These are phyloP conservation scores for Cercospora sp. DNA, from an alignment of 2,329 filamentous ascomycete genomes.

Conservation along the genomic window DNA sequence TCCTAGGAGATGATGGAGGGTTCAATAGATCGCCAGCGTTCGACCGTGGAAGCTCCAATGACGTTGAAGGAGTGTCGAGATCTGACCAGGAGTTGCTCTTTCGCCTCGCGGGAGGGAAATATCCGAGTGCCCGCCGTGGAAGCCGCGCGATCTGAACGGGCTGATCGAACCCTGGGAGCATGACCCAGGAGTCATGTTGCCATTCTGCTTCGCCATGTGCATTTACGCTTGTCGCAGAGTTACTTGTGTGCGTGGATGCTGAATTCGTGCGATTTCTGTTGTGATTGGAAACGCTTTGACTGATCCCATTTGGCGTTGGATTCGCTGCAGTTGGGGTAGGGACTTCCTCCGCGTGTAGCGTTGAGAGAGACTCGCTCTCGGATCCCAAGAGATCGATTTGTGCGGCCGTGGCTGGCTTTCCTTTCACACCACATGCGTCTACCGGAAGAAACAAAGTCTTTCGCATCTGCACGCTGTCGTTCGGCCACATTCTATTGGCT, in stretches of 20 bases:
- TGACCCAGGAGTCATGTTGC: constrained; percentile 87
- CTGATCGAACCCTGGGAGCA: constrained; percentile 68
- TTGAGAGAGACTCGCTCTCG: constrained; percentile 35
- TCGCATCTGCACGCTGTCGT: constrained; percentile 83
- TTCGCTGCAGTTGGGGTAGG: constrained; percentile 37
- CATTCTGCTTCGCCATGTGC: constrained; percentile 67
- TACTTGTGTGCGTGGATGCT: constrained; percentile 39
- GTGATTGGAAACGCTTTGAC: constrained; percentile 5
- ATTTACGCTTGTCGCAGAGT: constrained; percentile 41
- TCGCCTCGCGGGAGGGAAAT: constrained; percentile 87
- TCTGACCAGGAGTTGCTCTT: constrained; percentile 70
- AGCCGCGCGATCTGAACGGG: constrained; percentile 86
- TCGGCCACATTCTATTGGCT: constrained; percentile 91
- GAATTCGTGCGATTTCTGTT: constrained; percentile 41
- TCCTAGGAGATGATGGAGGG: constrained; percentile 36
- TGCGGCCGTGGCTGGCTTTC: constrained; percentile 54
- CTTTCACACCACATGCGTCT: constrained; percentile 82
- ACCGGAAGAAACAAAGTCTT: constrained; percentile 82
- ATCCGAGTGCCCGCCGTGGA: constrained; percentile 76
- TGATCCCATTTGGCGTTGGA: constrained; percentile 24
- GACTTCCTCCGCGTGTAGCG: constrained; percentile 42
- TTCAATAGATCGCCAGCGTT: constrained; percentile 35
- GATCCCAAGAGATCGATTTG: constrained; percentile 36
- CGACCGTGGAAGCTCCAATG: constrained; percentile 60
- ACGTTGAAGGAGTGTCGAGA: constrained; percentile 66